A percentile compares a stretch with the other conserved stretches of the same genome.
Conservation (phyloP, 2,329 filamentous ascomycete species). For the Trichophyton equinum region DNA sequence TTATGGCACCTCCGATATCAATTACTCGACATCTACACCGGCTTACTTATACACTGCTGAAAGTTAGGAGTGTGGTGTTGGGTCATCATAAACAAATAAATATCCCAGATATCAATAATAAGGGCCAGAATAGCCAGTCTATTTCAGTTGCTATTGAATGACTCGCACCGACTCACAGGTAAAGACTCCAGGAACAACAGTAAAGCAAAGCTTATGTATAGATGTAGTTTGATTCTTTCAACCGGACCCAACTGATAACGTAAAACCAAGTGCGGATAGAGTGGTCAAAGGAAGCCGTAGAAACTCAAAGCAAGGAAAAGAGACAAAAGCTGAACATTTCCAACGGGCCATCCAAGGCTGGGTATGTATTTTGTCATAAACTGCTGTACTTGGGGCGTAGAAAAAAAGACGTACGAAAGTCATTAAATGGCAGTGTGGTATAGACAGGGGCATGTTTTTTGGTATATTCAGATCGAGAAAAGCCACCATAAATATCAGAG, state of each 20-base stretch:
- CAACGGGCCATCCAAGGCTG: not conserved
- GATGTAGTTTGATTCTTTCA: not conserved
- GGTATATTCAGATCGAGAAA: not conserved
- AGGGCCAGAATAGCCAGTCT: not conserved
- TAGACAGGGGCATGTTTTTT: not conserved
- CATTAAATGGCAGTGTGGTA: not conserved
- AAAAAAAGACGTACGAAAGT: not conserved
- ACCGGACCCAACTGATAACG: not conserved
- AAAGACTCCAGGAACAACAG: not conserved
- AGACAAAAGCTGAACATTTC: not conserved
- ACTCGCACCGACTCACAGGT: not conserved
- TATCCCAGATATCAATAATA: not conserved
- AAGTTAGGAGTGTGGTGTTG: too few relatives aligned
- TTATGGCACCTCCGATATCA: too few relatives aligned
- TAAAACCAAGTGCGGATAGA: not conserved
- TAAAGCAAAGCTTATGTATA: not conserved
- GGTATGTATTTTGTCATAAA: not conserved
- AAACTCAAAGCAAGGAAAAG: not conserved
- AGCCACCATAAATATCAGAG: not conserved
- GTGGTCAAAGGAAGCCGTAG: not conserved
- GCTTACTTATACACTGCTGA: too few relatives aligned
- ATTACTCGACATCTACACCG: too few relatives aligned
- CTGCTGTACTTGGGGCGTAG: not conserved
- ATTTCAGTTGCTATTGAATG: not conserved
- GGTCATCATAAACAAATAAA: too few relatives aligned